phyloP scores from a whole-genome alignment of 805 yeast genomes.

The Ogataea chonburiensis region DNA sequence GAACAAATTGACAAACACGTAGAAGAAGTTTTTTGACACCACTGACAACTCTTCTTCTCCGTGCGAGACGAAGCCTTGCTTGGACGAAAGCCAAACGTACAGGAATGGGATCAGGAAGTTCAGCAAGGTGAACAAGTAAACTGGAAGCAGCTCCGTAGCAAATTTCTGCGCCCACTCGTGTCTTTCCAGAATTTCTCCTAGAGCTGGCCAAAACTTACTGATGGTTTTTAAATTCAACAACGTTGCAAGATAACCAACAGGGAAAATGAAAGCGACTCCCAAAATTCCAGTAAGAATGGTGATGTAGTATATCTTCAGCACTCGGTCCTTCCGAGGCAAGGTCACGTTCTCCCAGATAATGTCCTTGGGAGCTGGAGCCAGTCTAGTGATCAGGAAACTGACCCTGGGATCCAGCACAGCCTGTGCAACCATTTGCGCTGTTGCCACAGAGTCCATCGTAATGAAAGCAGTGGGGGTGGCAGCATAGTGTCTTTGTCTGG shows the following conservation, averaged over 20 bases:
- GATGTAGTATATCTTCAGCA: conserved; percentile 60
- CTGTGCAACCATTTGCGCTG: conserved; percentile 96
- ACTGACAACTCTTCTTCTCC: conserved; percentile 91
- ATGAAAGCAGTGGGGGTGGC: conserved; percentile 91
- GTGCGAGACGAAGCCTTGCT: conserved; percentile 87
- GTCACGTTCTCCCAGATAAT: conserved; percentile 91
- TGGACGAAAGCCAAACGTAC: conserved; percentile 76
- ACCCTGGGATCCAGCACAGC: conserved; percentile 90
- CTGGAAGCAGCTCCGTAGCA: conserved; percentile 87
- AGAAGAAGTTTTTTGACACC: conserved; percentile 90
- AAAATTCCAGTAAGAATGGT: conserved; percentile 65
- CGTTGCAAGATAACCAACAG: conserved; percentile 83
- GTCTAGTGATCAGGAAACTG: conserved; percentile 70
- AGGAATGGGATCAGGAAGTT: conserved; percentile 82
- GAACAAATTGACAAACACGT: conserved; percentile 90
- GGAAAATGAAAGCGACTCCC: conserved; percentile 73
- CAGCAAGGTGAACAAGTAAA: conserved; percentile 82
- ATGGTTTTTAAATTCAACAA: conserved; percentile 78
- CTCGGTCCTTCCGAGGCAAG: conserved; percentile 69
- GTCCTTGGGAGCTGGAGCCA: conserved; percentile 97
- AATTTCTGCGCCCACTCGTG: conserved; percentile 73
- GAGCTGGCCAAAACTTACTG: conserved; percentile 73
- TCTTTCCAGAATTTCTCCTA: conserved; percentile 64
- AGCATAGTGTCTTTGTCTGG: conserved; percentile 67
- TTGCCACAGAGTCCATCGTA: conserved; percentile 92